phyloP scores from a whole-genome alignment of 108 stramenopile species.

The Cyclostephanos tholiformis region DNA sequence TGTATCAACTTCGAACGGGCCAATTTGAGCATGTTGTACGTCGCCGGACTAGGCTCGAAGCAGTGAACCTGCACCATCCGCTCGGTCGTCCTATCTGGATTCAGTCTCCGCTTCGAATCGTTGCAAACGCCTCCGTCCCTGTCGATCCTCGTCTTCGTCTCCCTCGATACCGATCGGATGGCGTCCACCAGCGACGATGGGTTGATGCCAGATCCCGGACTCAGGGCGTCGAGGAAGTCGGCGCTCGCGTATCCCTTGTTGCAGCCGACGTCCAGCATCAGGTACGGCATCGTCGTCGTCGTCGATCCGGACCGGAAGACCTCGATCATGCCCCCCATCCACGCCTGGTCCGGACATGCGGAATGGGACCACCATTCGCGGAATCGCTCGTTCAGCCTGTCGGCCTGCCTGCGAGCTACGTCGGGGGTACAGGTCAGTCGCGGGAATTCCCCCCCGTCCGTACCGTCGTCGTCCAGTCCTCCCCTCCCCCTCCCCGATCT shows the following conservation, averaged over 20 bases:
- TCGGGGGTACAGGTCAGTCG: constrained; percentile 24
- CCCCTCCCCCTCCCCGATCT: not conserved
- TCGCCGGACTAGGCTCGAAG: constrained; percentile 48
- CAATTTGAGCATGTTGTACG: constrained; percentile 27
- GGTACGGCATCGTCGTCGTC: constrained; percentile 10
- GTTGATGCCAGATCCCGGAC: constrained; percentile 37
- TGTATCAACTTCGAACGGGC: constrained; percentile 25
- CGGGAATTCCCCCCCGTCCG: constrained; percentile 3
- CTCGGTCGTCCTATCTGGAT: constrained; percentile 8
- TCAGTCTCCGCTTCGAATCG: constrained; percentile 32
- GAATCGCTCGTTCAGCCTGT: constrained; percentile 28
- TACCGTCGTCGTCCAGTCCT: not conserved
- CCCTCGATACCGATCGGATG: constrained; percentile 26
- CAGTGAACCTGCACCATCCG: constrained; percentile 38
- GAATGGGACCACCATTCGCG: constrained; percentile 46
- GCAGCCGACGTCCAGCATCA: constrained; percentile 44
- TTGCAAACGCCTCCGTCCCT: constrained; percentile 43
- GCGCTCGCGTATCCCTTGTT: constrained; percentile 52
- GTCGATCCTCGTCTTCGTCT: constrained; percentile 29
- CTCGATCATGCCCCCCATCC: constrained; percentile 27
- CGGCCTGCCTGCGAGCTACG: constrained; percentile 4
- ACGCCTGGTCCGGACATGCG: constrained; percentile 46
- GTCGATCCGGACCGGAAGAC: constrained; percentile 1
- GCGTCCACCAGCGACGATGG: constrained; percentile 22
- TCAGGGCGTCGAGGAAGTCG: constrained; percentile 39